These are phyloP conservation scores for Prunus padus DNA, from an alignment of 306 rosid genomes.

Conservation along the genomic window DNA sequence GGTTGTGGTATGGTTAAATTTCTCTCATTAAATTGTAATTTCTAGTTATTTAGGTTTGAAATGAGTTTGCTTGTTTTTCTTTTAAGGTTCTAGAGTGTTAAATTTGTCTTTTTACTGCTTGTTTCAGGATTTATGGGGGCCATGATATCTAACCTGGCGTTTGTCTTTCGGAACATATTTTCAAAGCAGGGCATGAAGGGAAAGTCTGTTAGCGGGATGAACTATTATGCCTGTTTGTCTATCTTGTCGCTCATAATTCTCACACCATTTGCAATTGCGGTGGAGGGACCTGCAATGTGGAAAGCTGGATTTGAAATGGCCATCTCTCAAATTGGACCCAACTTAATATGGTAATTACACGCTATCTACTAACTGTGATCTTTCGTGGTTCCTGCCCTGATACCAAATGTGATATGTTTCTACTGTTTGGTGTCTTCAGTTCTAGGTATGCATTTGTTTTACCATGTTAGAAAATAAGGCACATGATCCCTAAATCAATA, in stretches of 20 bases:
- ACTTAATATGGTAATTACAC: conserved; percentile 64
- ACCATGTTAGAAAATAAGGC: neutral
- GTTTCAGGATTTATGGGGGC: conserved; percentile 92
- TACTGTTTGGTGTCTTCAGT: neutral
- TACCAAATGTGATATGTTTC: neutral
- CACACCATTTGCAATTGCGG: conserved; percentile 87
- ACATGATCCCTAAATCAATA: neutral
- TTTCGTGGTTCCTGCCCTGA: neutral
- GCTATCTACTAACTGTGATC: neutral
- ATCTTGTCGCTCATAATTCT: conserved; percentile 71
- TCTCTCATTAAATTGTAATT: neutral
- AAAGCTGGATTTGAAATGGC: conserved; percentile 80
- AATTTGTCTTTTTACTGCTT: conserved; percentile 8
- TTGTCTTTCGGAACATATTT: conserved; percentile 83
- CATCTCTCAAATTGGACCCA: conserved; percentile 68
- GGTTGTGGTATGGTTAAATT: neutral
- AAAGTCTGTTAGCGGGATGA: conserved; percentile 91
- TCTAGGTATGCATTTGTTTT: conserved; percentile 10
- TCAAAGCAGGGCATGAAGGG: conserved; percentile 94
- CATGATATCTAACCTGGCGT: conserved; percentile 92
- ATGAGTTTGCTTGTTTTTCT: neutral
- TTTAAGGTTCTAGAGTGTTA: conserved; percentile 3
- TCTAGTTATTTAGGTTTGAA: neutral
- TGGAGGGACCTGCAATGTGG: conserved; percentile 90
- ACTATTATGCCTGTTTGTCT: conserved; percentile 86